Conservation (phyloP, 345 rosid genomes). For the Garcia nutans region DNA sequence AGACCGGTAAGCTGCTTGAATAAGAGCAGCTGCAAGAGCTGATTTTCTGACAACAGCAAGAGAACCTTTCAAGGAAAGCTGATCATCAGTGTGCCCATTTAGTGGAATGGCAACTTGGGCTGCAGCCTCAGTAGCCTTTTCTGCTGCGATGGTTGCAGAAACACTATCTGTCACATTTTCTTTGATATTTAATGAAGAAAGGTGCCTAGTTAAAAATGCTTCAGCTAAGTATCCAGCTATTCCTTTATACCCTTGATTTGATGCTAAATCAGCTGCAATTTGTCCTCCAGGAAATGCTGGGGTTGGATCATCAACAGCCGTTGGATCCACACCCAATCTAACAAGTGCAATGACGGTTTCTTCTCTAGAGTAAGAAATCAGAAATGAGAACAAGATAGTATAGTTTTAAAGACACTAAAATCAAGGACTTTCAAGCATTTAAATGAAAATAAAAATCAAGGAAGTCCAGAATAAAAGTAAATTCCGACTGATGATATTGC, state of each 20-base stretch:
- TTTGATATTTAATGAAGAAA: slow-evolving; percentile 40
- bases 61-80: slow-evolving; percentile 49
- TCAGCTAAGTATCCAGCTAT: slow-evolving; percentile 65
- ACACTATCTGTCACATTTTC: slow-evolving; percentile 20
- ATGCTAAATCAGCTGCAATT: slow-evolving; percentile 64
- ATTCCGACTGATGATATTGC: not conserved
- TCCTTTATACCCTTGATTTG: slow-evolving; percentile 62
- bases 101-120: slow-evolving; percentile 19
- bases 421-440: not conserved
- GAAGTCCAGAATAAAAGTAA: not conserved
- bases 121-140: slow-evolving; percentile 26
- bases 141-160: slow-evolving; percentile 26
- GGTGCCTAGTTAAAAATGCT: slow-evolving; percentile 44
- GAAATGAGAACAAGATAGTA: slow-evolving; percentile 6
- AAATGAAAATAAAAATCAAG: not conserved
- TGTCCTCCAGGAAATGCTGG: slow-evolving; percentile 55
- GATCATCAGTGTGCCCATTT: slow-evolving; percentile 26
- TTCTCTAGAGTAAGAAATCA: slow-evolving; percentile 42
- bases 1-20: slow-evolving; percentile 48
- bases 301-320: slow-evolving; percentile 63
- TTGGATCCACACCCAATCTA: slow-evolving; percentile 50
- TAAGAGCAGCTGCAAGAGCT: slow-evolving; percentile 57
- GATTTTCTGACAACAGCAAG: slow-evolving; percentile 69
- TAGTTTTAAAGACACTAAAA: not conserved
- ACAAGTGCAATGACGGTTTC: slow-evolving; percentile 54